Conservation (phyloP, 2,329 filamentous ascomycete species). For the Xylariaceae sp. region DNA sequence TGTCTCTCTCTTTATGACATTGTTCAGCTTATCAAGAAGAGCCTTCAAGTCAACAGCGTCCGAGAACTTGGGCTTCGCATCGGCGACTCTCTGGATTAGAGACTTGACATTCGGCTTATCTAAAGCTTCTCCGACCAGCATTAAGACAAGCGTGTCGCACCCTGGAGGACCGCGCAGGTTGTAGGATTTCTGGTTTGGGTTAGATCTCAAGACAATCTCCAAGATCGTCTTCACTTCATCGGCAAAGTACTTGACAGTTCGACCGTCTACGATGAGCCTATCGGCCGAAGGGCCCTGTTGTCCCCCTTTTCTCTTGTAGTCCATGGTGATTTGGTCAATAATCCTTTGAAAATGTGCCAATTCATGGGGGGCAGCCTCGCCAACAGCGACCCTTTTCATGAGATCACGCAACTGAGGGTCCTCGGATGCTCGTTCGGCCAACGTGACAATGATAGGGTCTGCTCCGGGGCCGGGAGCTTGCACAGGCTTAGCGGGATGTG, state of each 20-base stretch:
- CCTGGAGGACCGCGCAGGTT: conserved; percentile 49
- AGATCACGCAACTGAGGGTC: conserved; percentile 68
- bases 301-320: conserved; percentile 49
- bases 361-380: conserved; percentile 65
- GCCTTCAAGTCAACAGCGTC: conserved; percentile 52
- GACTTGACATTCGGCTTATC: conserved; percentile 46
- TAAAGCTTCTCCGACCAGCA: conserved; percentile 52
- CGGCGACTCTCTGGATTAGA: conserved; percentile 51
- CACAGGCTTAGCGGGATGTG: conserved; percentile 21
- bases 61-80: conserved; percentile 44
- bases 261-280: conserved; percentile 48
- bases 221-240: conserved; percentile 54
- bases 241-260: conserved; percentile 55
- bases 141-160: conserved; percentile 52
- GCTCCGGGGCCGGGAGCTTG: conserved; percentile 28
- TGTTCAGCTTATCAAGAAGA: conserved; percentile 45
- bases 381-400: conserved; percentile 78
- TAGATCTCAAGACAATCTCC: conserved; percentile 54
- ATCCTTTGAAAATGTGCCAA: conserved; percentile 72
- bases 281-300: conserved; percentile 51
- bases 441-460: conserved; percentile 77
- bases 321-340: conserved; percentile 68
- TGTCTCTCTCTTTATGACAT: conserved; percentile 37
- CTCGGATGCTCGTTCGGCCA: conserved; percentile 69
- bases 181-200: conserved; percentile 50